phyloP scores from a whole-genome alignment of 1,284 basidiomycete species.

The Moesziomyces sp. region DNA sequence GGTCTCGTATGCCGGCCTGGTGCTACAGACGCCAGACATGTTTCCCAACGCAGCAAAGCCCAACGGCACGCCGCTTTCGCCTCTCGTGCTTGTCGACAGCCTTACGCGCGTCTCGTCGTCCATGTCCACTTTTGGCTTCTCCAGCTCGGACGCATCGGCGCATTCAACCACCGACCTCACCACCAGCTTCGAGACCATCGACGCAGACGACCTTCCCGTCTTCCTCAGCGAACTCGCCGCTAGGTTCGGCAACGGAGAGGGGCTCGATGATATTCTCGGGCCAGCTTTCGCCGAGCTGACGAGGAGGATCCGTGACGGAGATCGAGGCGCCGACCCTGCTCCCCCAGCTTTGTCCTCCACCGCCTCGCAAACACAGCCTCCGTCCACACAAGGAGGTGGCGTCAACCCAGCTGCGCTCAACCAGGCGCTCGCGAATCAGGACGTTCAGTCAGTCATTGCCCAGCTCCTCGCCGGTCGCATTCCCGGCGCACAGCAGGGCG shows the following conservation, averaged over 20 bases:
- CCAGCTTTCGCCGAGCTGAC: slow-evolving; percentile 65
- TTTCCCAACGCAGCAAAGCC: slow-evolving; percentile 74
- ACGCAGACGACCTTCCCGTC: slow-evolving; percentile 68
- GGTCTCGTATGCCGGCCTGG: slow-evolving; percentile 89
- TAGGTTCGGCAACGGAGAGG: slow-evolving; percentile 68
- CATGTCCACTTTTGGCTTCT: slow-evolving; percentile 65
- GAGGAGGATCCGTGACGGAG: slow-evolving; percentile 55
- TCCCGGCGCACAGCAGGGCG: slow-evolving; percentile 26
- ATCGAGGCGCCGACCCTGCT: slow-evolving; percentile 24
- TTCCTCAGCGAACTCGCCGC: slow-evolving; percentile 71
- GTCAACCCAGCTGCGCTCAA: slow-evolving; percentile 40
- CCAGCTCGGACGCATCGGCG: slow-evolving; percentile 20
- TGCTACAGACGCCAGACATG: slow-evolving; percentile 88
- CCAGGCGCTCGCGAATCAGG: slow-evolving; percentile 45
- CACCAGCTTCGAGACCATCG: slow-evolving; percentile 61
- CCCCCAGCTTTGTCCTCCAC: slow-evolving; percentile 4
- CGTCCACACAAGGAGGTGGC: slow-evolving; percentile 10
- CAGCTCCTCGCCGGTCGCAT: slow-evolving; percentile 50
- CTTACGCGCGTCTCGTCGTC: slow-evolving; percentile 53
- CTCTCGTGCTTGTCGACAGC: slow-evolving; percentile 74
- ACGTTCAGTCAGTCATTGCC: slow-evolving; percentile 58
- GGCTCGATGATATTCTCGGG: slow-evolving; percentile 70
- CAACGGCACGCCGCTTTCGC: slow-evolving; percentile 66
- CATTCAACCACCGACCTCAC: slow-evolving; percentile 28
- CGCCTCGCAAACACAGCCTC: slow-evolving; percentile 1